phyloP scores from a whole-genome alignment of 495 filamentous ascomycete species.

The Thozetella sp. region DNA sequence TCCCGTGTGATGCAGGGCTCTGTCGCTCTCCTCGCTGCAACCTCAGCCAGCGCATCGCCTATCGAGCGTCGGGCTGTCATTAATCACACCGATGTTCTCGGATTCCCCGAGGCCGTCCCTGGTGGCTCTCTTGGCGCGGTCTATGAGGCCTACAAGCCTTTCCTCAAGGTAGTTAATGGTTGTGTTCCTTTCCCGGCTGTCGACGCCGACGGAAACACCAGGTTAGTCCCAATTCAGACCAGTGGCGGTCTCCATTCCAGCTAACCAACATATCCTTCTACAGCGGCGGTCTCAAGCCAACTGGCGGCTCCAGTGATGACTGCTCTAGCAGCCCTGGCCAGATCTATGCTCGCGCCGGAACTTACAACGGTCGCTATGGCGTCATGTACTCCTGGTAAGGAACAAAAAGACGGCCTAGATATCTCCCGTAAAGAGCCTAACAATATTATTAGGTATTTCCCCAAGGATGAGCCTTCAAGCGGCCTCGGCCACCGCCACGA shows the following conservation, averaged over 20 bases:
- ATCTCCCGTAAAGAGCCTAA: too few species aligned
- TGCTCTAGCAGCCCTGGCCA: background rate
- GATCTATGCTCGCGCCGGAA: background rate
- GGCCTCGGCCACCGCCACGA: conserved; percentile 24
- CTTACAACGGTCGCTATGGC: background rate
- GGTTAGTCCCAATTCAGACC: too few species aligned
- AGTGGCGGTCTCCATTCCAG: too few species aligned
- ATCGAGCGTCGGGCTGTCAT: background rate
- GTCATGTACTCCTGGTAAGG: conserved; percentile 5
- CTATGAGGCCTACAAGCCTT: background rate
- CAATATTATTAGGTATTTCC: too few species aligned
- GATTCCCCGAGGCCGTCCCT: background rate
- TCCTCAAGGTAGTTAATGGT: background rate
- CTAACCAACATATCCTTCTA: too few species aligned
- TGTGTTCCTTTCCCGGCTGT: background rate
- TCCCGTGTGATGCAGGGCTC: background rate
- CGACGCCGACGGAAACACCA: background rate
- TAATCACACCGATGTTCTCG: background rate
- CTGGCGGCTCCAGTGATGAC: background rate
- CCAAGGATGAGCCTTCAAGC: conserved; percentile 23
- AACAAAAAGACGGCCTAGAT: too few species aligned
- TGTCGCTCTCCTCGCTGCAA: background rate
- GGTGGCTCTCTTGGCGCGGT: background rate
- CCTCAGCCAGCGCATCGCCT: background rate
- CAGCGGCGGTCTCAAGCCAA: background rate